Base-by-base conservation (phyloP, 2,329 filamentous ascomycete species). In the Ambrosiella xylebori region DNA sequence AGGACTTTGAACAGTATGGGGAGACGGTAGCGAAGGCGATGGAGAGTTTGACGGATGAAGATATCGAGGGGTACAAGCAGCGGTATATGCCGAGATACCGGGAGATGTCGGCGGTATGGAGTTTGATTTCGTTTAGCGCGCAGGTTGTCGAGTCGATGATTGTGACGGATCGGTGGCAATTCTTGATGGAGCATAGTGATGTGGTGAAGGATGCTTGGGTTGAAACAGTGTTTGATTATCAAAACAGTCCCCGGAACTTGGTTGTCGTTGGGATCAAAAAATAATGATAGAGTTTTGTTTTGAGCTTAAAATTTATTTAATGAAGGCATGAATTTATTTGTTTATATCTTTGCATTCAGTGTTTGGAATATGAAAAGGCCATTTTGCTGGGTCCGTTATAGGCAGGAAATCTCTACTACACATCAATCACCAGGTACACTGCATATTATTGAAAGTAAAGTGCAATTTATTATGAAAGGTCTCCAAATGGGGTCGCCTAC, bases 51-150 rank as follows among this genome's bases (percentile, higher is more conserved):
- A 85, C 81, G 0, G 87, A 94, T 63, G 82, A 84, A 44, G 84
- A 90, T 62, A 84, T 97, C 53, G 73, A 76, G 8, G 69, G 64
- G 12, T 98, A 97, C 67, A 84, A 86, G 65, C 65, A 67, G 8
- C 67, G 70, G 47, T 96, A 85, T 69, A 68, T 68, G 37, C 74
- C 76, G 44, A 76, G 84, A 57, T 88, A 85, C 71, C 86, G 88
- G 64, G 85, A 96, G 66, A 72, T 98, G 44, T 88, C 85, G 65
- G 78, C 94, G 7, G 80, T 94, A 60, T 98, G 93, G 93, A 88
- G 81, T 64, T 69, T 98, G 65, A 98, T 98, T 91, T 90, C 93
- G 0, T 96, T 95, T 65, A 94, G 88, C 68, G 90, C 91, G 2
- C 81, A 81, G 17, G 85, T 95, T 3, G 83, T 94, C 1, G 93